Evolutionary conservation across 1,139 yeast species (phyloP).

Genomic region (Meyerozyma athensensis): DNA sequence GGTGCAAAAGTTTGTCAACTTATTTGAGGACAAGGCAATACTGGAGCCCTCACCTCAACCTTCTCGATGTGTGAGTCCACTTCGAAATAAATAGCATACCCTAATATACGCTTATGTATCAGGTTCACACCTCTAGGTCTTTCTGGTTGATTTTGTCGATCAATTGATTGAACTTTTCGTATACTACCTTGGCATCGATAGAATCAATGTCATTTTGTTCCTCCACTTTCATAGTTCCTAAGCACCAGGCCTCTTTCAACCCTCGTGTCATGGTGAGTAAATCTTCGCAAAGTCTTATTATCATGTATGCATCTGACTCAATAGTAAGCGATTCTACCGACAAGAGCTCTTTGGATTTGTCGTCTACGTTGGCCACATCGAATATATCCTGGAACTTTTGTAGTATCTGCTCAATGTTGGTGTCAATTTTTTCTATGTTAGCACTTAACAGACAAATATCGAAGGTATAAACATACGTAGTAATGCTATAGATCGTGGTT

Average conservation of each 20-base stretch:
- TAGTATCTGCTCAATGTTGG: conserved; percentile 38
- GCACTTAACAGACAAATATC: conserved; percentile 11
- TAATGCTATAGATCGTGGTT: conserved; percentile 40
- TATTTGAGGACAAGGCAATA: conserved; percentile 39
- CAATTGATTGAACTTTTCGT: conserved; percentile 36
- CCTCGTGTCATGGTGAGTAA: conserved; percentile 44
- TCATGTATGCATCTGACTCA: conserved; percentile 49
- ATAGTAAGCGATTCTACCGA: conserved; percentile 54
- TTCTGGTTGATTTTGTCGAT: conserved; percentile 32
- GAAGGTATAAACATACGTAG: conserved; percentile 33
- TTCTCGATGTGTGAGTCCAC: conserved; percentile 6
- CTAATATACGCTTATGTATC: background rate
- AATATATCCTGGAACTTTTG: conserved; percentile 42
- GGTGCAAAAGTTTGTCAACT: conserved; percentile 43
- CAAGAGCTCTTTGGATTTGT: conserved; percentile 46
- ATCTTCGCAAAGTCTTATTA: conserved; percentile 51
- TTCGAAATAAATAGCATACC: conserved; percentile 3
- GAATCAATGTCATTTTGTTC: conserved; percentile 12
- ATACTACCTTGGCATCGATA: conserved; percentile 22
- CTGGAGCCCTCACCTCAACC: conserved; percentile 12
- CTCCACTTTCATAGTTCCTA: conserved; percentile 45
- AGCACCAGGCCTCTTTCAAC: conserved; percentile 53
- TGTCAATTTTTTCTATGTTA: conserved; percentile 37
- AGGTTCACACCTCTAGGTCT: background rate
- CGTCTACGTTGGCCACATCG: conserved; percentile 38